phyloP scores from a whole-genome alignment of 257 asterid genomes.

The Rauvolfia tetraphylla region DNA sequence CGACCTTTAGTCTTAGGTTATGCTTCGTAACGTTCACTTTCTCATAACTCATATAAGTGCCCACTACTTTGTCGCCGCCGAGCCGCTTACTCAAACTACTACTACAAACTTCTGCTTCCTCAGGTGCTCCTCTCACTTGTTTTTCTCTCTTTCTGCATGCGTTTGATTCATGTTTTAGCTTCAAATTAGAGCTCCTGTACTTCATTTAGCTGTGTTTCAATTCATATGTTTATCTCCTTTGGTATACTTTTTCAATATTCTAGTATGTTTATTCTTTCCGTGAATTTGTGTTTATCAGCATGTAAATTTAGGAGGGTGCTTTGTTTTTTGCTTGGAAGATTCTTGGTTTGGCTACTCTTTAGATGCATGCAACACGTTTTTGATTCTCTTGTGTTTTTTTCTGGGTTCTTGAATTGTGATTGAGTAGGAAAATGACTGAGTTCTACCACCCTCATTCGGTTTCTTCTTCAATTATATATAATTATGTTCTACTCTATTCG shows the following conservation, averaged over 20 bases:
- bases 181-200: neutral
- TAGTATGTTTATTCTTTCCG: neutral
- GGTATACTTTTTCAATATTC: neutral
- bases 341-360: neutral
- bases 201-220: neutral
- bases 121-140: neutral
- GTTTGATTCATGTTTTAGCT: conserved; percentile 2
- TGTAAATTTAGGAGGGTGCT: neutral
- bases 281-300: neutral
- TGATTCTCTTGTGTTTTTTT: neutral
- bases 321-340: neutral
- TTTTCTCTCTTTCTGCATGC: neutral
- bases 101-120: neutral
- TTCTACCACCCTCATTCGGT: neutral
- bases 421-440: neutral
- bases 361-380: neutral
- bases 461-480: neutral
- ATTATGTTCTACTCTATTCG: neutral
- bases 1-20: neutral
- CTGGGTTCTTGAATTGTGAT: conserved; percentile 1
- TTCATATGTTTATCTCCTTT: neutral
- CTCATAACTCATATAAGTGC: too few relatives aligned
- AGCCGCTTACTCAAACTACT: neutral
- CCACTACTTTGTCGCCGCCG: conserved; percentile 8
- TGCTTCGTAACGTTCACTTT: neutral